phyloP scores from a whole-genome alignment of 805 yeast genomes.

The Nakazawaea populi region DNA sequence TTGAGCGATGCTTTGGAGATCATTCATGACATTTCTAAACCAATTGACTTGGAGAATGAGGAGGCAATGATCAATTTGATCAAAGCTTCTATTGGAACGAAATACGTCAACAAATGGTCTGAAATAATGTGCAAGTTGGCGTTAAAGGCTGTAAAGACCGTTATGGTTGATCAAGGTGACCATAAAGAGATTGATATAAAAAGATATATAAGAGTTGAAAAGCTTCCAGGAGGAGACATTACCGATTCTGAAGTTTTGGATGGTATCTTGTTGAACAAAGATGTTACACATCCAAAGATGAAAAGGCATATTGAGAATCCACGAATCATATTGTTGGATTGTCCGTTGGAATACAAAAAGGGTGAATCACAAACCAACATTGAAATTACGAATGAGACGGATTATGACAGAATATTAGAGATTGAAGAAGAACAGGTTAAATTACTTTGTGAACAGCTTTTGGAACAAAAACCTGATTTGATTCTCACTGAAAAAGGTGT shows the following conservation, averaged over 20 bases:
- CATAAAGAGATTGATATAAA: conserved; percentile 86
- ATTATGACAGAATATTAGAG: conserved; percentile 91
- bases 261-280: conserved; percentile 92
- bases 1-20: conserved; percentile 84
- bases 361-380: conserved; percentile 98
- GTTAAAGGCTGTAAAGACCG: conserved; percentile 81
- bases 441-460: conserved; percentile 75
- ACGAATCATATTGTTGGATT: conserved; percentile 80
- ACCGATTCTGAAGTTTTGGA: conserved; percentile 82
- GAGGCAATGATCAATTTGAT: conserved; percentile 82
- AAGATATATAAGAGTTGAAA: conserved; percentile 89
- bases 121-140: conserved; percentile 87
- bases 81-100: conserved; percentile 91
- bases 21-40: conserved; percentile 74
- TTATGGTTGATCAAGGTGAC: conserved; percentile 53
- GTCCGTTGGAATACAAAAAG: conserved; percentile 96
- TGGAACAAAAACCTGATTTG: conserved; percentile 83
- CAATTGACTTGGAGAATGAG: conserved; percentile 81
- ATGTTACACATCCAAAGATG: conserved; percentile 99
- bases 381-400: conserved; percentile 93
- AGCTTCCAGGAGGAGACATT: conserved; percentile 97
- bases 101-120: conserved; percentile 88
- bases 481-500: conserved; percentile 98
- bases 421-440: conserved; percentile 98
- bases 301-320: conserved; percentile 85